Evolutionary conservation across 768 basidiomycete species (phyloP).

Genomic region (Boletus tylopilopsis): DNA sequence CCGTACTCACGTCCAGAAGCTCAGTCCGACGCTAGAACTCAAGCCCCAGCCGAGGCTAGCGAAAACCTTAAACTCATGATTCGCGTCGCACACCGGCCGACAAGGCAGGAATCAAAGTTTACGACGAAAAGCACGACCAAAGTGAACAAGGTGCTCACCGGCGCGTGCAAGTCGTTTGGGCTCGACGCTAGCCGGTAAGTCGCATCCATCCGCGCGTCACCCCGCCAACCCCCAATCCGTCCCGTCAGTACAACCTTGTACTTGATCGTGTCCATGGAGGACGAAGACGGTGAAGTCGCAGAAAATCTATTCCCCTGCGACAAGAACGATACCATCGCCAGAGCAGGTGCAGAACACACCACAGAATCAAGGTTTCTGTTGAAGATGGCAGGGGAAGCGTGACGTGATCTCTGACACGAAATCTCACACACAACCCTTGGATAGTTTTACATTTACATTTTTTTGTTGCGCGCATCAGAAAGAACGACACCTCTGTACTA

Average conservation of each 20-base stretch:
- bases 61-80: slow-evolving; percentile 21
- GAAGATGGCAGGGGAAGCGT: slow-evolving; percentile 20
- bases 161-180: slow-evolving; percentile 29
- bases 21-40: neutral
- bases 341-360: slow-evolving; percentile 25
- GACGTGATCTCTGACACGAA: slow-evolving; percentile 1
- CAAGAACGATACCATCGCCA: slow-evolving; percentile 21
- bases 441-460: too few relatives aligned
- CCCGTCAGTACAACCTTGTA: slow-evolving; percentile 20
- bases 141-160: slow-evolving; percentile 26
- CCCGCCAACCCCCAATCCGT: neutral
- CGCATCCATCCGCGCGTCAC: neutral
- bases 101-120: slow-evolving; percentile 32
- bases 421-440: too few relatives aligned
- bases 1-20: slow-evolving; percentile 1
- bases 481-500: too few relatives aligned
- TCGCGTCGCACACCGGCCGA: slow-evolving; percentile 29
- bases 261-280: slow-evolving; percentile 23
- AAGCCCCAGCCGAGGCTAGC: slow-evolving; percentile 1
- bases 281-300: slow-evolving; percentile 24
- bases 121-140: slow-evolving; percentile 29
- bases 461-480: too few relatives aligned
- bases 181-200: slow-evolving; percentile 22
- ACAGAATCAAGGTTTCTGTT: slow-evolving; percentile 24
- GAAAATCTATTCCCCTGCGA: slow-evolving; percentile 32